Base-by-base conservation (phyloP, 73 alveolate genomes). In the Tetrahymena borealis region DNA sequence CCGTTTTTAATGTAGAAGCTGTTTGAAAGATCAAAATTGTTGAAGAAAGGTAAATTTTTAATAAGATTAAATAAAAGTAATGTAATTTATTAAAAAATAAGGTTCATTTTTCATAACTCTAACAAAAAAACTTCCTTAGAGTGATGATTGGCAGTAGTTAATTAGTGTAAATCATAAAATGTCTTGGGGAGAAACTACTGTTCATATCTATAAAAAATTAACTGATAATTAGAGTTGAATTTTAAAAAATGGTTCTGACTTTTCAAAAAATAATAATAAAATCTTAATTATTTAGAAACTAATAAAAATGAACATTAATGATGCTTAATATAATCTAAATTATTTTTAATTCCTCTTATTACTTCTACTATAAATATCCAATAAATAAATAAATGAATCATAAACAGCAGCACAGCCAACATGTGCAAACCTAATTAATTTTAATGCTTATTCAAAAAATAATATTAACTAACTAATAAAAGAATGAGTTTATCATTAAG, bases 111-210 rank as follows among this genome's bases (percentile, higher is more conserved):
- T 98, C 79, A 91, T 98, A 32, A 98, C 99, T 31, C 60, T 96
- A 39, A 96, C 99, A 24, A 97, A 96, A 79, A 94, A 94, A 91
- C 92, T 97, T 3, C 96, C 96, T 33, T 93, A 97, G 15, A 90
- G 94, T 93, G 95, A 79, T 94, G 97, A 96, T 41, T 98, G 99
- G 99, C 97, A 95, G 92, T 39, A 90, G 15, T 39, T 97, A 16
- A 42, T 91, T 35, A 96, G 96, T 33, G 95, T 97, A 37, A 96
- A 95, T 90, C 96, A 95, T 36, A 37, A 79, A 38, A 96, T 98
- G 98, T 93, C 99, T 38, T 98, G 99, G 99, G 99, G 99, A 35
- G 40, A 90, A 31, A 98, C 99, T 16, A 95, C 99, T 13, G 96
- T 98, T 77, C 94, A 96, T 94, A 96, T 98, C 77, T 97, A 98